Evolutionary conservation across 345 rosid genomes (phyloP).

Genomic region (Theobroma cacao): DNA sequence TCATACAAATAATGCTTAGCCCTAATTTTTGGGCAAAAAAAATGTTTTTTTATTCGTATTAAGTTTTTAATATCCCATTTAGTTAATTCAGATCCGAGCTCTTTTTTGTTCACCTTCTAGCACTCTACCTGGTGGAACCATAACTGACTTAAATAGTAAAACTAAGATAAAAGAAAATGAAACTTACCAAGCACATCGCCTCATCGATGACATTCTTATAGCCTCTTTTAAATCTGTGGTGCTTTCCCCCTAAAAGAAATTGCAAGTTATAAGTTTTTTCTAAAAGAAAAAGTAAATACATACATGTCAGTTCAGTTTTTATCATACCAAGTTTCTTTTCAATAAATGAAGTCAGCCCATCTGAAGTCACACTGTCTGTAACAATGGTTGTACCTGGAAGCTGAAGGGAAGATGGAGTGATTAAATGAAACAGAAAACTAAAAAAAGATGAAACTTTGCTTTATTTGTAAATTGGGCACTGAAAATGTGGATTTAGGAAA

Average conservation of each 20-base stretch:
- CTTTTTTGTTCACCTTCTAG: not conserved
- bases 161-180: not conserved
- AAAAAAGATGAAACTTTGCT: not conserved
- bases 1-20: not conserved
- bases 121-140: not conserved
- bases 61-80: not conserved
- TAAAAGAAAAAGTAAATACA: not conserved
- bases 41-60: not conserved
- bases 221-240: conserved; percentile 92
- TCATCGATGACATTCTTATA: conserved; percentile 96
- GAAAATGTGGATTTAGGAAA: not conserved
- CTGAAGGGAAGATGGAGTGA: conserved; percentile 33
- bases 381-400: conserved; percentile 93
- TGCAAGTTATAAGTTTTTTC: conserved; percentile 9
- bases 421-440: not conserved
- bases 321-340: conserved; percentile 83
- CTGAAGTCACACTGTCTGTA: conserved; percentile 96
- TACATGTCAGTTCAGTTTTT: not conserved
- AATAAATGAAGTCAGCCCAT: conserved; percentile 78
- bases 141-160: not conserved
- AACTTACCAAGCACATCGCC: conserved; percentile 83
- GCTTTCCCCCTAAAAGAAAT: conserved; percentile 72
- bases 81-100: not conserved
- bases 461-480: not conserved
- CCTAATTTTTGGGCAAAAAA: not conserved